Percentiles rank a stretch among this genome's conserved stretches.
These are phyloP conservation scores for Fusarium equiseti DNA, from an alignment of 2,329 filamentous ascomycete genomes.

Conservation along the genomic window DNA sequence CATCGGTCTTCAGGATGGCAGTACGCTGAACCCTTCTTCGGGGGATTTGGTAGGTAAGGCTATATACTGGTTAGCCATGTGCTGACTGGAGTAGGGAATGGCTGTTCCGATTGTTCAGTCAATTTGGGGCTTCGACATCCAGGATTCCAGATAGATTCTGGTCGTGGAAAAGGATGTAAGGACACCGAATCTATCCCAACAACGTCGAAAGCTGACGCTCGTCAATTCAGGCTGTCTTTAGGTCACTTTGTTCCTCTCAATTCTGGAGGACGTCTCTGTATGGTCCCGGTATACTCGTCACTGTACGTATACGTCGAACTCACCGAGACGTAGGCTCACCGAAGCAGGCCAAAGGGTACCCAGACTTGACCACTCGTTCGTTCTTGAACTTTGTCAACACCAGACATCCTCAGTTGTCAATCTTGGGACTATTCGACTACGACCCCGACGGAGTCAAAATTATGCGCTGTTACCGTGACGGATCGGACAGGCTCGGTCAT, in stretches of 20 bases:
- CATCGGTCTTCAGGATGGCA: constrained; percentile 61
- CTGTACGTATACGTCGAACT: constrained; percentile 58
- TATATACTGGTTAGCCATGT: no score
- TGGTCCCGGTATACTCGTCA: constrained; percentile 74
- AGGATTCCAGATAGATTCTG: constrained; percentile 70
- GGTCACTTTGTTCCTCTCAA: constrained; percentile 68
- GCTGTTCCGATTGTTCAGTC: constrained; percentile 68
- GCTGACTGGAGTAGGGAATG: constrained; percentile 62
- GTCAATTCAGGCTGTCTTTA: constrained; percentile 75
- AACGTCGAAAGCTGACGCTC: constrained; percentile 28
- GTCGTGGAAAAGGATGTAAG: constrained; percentile 83
- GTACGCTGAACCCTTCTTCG: constrained; percentile 50
- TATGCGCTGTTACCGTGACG: constrained; percentile 77
- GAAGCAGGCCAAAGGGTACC: constrained; percentile 81
- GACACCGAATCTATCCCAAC: neutral
- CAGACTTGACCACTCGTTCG: constrained; percentile 76
- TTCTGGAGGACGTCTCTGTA: constrained; percentile 65
- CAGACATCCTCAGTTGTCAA: constrained; percentile 63
- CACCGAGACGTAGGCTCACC: neutral
- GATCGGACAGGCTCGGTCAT: constrained; percentile 72
- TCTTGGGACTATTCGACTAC: constrained; percentile 77
- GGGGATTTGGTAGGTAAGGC: constrained; percentile 47
- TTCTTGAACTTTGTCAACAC: constrained; percentile 69
- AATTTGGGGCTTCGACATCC: constrained; percentile 64
- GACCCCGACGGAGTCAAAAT: constrained; percentile 84